Evolutionary conservation across 2,329 filamentous ascomycete genomes (phyloP).

Genomic region (Orbilia quercus): DNA sequence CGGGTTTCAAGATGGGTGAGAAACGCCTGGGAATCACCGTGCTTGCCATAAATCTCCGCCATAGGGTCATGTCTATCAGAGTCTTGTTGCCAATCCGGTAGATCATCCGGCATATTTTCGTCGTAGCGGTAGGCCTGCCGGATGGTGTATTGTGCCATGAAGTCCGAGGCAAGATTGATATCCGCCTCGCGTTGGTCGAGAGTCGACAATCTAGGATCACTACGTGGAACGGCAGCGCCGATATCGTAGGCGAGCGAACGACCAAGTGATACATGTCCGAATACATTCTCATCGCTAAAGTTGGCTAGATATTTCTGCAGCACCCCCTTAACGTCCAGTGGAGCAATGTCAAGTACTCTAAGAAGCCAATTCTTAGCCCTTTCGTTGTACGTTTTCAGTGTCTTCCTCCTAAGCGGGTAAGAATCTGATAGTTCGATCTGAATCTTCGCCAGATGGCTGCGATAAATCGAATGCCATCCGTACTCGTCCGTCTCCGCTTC

Average conservation of each 20-base stretch:
- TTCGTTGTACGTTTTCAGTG: conserved; percentile 79
- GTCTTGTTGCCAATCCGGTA: conserved; percentile 72
- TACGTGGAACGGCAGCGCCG: conserved; percentile 84
- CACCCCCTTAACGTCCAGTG: conserved; percentile 91
- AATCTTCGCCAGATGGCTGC: conserved; percentile 80
- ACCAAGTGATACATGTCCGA: conserved; percentile 90
- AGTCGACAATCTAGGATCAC: conserved; percentile 83
- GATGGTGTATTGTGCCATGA: conserved; percentile 95
- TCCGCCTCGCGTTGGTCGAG: conserved; percentile 78
- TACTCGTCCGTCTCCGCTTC: conserved; percentile 96
- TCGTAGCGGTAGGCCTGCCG: conserved; percentile 94
- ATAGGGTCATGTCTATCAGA: conserved; percentile 38
- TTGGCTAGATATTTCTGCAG: conserved; percentile 96
- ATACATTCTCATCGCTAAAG: conserved; percentile 88
- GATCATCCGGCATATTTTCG: conserved; percentile 77
- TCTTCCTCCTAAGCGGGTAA: conserved; percentile 81
- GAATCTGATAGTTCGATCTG: conserved; percentile 93
- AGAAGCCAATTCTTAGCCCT: conserved; percentile 84
- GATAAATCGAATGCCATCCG: conserved; percentile 83
- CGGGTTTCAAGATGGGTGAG: conserved; percentile 79
- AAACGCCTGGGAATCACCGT: conserved; percentile 67
- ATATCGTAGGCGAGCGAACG: conserved; percentile 94
- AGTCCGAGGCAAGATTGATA: conserved; percentile 93
- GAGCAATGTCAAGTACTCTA: conserved; percentile 82
- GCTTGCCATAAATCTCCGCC: conserved; percentile 47